Base-by-base conservation (phyloP, 495 filamentous ascomycete genomes). In the Aspergillus kassunensis region DNA sequence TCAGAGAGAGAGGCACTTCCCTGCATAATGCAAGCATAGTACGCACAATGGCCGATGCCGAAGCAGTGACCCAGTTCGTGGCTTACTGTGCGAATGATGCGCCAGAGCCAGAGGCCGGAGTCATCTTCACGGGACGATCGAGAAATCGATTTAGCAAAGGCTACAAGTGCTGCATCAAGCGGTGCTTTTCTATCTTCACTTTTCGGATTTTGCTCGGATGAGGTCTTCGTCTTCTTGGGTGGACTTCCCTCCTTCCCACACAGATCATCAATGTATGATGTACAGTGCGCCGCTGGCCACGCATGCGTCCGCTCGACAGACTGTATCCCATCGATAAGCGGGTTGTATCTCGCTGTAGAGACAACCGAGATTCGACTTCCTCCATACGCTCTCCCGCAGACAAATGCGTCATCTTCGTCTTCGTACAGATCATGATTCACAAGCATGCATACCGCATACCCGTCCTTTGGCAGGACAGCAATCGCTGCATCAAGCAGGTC, bases 1-100 rank as follows among this genome's bases (percentile, higher is more conserved):
- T 89, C 86, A 9, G 62, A 65, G 19, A 88, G 64, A 7, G 76
- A 71, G 3, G 75, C 76, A 2, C 78, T 83, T 23, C 81, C 76
- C 57, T 88, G 84, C 84, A 88, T 87, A 24, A 73, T 71, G 55
- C 84, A 88, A 0, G 85, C 85, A 55, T 86, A 87, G 55, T 85
- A 89, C 3, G 77, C 63, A 59, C 84, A 87, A 59, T 88, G 85
- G 7, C 62, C 83, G 4, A 88, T 69, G 0, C 78, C 80, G 40
- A 88, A 77, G 59, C 84, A 88, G 54, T 87, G 85, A 1, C 82
- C 81, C 6, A 88, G 62, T 59, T 88, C 84, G 59, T 87, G 84
- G 6, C 71, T 69, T 6, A 74, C 77, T 0, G 83, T 86, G 21
- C 81, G 74, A 25, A 74, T 79, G 1, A 82, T 53, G 6, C 80